Base-by-base conservation (phyloP, 2,329 filamentous ascomycete genomes). In the Beauveria sp. region DNA sequence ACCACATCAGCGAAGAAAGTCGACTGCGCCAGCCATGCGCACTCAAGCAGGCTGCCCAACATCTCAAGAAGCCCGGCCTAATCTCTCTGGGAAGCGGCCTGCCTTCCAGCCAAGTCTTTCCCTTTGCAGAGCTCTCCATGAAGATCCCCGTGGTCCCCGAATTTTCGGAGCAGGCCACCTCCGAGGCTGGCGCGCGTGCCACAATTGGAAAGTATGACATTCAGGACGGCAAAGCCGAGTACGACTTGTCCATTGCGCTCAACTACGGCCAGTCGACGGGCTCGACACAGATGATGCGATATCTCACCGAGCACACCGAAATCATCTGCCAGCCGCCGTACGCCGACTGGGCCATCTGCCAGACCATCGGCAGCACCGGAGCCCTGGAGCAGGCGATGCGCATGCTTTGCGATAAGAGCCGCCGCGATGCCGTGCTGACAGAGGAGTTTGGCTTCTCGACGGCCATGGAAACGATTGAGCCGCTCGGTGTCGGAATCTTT, bases 281-380 rank as follows among this genome's bases (percentile, higher is more conserved):
- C 20, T 86, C 91, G 12, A 89, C 91, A 3, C 95, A 96, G 76
- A 80, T 99, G 73, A 78, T 97, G 65, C 87, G 95, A 63, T 98
- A 90, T 77, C 81, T 98, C 56, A 96, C 93, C 0, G 95, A 99
- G 78, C 95, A 98, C 75, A 96, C 93, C 0, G 93, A 99, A 76
- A 85, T 98, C 61, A 86, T 96, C 18, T 90, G 91, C 74, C 81
- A 85, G 64, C 93, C 93, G 18, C 91, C 90, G 0, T 98, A 98
- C 72, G 82, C 87, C 20, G 93, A 99, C 77, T 99, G 95, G 95
- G 81, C 85, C 65, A 90, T 90, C 68, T 87, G 86, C 60, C 81
- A 97, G 77, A 93, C 87, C 2, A 84, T 93, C 46, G 95, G 93
- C 58, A 95, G 87, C 74, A 98, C 95, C 0, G 91, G 86, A 26